Conservation (phyloP, 495 filamentous ascomycete genomes). For the Pseudoneurospora amorphoporcata region DNA sequence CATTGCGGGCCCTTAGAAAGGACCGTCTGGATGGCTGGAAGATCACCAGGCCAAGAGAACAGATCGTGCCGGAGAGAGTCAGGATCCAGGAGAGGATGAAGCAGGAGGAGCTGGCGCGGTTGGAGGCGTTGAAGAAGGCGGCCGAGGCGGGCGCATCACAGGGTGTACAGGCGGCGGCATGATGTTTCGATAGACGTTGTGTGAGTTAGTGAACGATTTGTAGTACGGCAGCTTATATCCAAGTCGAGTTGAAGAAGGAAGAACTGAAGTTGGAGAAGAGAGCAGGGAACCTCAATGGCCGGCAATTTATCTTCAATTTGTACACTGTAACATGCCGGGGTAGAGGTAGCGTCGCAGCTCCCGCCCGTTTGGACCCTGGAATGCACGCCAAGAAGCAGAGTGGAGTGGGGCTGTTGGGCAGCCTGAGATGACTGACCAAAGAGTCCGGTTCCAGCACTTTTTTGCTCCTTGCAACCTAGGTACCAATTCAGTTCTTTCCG, state of each 20-base stretch:
- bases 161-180: background rate
- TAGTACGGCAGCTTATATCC: background rate
- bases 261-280: background rate
- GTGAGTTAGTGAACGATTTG: background rate
- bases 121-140: constrained; percentile 18
- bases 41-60: constrained; percentile 43
- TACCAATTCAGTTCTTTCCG: background rate
- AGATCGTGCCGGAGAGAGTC: constrained; percentile 30
- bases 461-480: background rate
- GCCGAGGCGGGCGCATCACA: background rate
- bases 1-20: constrained; percentile 48
- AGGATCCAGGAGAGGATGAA: constrained; percentile 41
- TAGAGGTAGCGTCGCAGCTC: constrained; percentile 3
- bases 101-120: constrained; percentile 31
- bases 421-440: background rate
- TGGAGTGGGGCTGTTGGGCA: background rate
- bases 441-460: background rate
- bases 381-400: background rate
- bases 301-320: background rate
- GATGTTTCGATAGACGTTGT: background rate
- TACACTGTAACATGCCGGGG: background rate
- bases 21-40: constrained; percentile 52
- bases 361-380: background rate
- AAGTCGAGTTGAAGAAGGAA: background rate
- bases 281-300: background rate